Conservation (phyloP, 2,329 filamentous ascomycete species). For the Rugonectria rugulosa region DNA sequence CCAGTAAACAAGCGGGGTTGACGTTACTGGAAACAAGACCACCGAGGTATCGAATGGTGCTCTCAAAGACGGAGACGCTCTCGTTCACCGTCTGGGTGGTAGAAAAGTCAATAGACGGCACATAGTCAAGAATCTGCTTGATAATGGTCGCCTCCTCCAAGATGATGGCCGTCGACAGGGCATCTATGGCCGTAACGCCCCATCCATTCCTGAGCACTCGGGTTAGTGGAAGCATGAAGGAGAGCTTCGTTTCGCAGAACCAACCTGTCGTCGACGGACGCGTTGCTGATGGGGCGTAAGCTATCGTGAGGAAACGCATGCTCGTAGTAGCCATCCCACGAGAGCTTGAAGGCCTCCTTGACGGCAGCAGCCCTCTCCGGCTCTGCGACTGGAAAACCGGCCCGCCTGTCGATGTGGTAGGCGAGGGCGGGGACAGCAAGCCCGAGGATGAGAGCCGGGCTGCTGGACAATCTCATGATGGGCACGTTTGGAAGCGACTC, state of each 20-base stretch:
- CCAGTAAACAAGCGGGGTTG: not conserved
- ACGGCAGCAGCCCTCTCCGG: constrained; percentile 63
- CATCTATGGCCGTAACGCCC: constrained; percentile 85
- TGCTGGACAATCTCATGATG: constrained; percentile 12
- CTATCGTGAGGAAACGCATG: constrained; percentile 83
- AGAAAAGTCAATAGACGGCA: constrained; percentile 75
- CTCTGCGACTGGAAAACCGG: constrained; percentile 37
- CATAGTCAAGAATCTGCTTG: constrained; percentile 72
- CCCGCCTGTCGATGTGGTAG: not conserved
- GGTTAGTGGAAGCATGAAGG: constrained; percentile 50
- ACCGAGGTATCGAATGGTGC: constrained; percentile 86
- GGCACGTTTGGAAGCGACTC: not conserved
- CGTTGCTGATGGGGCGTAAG: constrained; percentile 71
- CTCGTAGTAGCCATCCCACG: constrained; percentile 76
- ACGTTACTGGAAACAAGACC: constrained; percentile 75
- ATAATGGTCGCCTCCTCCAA: constrained; percentile 76
- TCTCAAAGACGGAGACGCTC: constrained; percentile 83
- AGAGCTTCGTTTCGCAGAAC: constrained; percentile 29
- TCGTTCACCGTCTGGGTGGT: constrained; percentile 54
- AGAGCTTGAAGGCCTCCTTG: constrained; percentile 72
- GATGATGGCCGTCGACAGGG: constrained; percentile 78
- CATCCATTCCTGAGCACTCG: constrained; percentile 71
- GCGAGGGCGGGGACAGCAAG: constrained; percentile 7
- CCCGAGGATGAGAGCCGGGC: constrained; percentile 4
- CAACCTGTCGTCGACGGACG: constrained; percentile 73